Evolutionary conservation across 2,329 filamentous ascomycete genomes (phyloP), one percentile per base, ranked within the genome.

Genomic region (Phyllosticta paracitricarpa): DNA sequence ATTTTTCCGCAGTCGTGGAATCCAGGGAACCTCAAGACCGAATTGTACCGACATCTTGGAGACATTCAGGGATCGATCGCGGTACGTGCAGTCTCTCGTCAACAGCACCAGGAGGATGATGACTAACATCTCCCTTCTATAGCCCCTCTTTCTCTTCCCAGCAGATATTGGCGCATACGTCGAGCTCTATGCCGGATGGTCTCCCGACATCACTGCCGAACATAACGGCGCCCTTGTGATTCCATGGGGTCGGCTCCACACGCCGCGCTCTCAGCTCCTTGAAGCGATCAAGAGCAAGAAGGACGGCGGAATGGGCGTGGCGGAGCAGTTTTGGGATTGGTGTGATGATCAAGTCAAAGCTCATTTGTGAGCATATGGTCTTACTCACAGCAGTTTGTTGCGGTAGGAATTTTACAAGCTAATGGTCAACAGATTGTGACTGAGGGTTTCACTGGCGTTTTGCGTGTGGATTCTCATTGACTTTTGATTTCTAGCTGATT

Each of bases 211-310:
- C 12, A 35, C 12, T 14, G 12, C 56, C 10, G 72, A 74, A 58
- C 54, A 61, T 9, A 57, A 55, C 51, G 59, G 59, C 0, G 75
- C 74, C 3, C 72, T 72, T 54, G 63, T 81, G 51, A 70, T 78
- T 57, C 79, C 79, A 2, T 82, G 79, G 79, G 79, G 79, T 19
- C 66, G 73, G 22, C 65, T 64, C 68, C 73, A 51, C 66, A 54
- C 53, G 26, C 70, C 75, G n/a, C 66, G 72, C 19, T 62, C 64
- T 28, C 75, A 76, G 62, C 25, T 78, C 6, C 64, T 67, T 9
- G 59, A 68, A 17, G 71, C 65, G 8, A 68, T 69, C 2, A 73
- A 70, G 62, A 62, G 67, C 2, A 64, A 70, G 56, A 68, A 68
- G 22, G 73, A 77, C 54, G 75, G 75, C 25, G 75, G 76, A 1